Percentiles rank a stretch among this genome's conserved stretches.
Evolutionary conservation across 257 asterid species (phyloP).

Genomic region (Fraxinus pennsylvanica): DNA sequence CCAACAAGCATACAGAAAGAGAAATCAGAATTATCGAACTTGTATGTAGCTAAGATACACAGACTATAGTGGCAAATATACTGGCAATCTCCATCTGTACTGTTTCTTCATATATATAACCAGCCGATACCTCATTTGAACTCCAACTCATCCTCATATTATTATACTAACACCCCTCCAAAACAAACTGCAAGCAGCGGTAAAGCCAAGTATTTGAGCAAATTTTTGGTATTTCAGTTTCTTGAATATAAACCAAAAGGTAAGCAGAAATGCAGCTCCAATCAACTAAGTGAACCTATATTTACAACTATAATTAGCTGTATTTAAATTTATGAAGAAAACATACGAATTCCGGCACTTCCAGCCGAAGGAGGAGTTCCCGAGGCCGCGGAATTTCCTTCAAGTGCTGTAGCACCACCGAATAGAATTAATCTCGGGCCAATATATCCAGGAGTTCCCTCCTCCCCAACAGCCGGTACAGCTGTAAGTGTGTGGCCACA

Average conservation of each 20-base stretch:
- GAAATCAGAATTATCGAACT: slow-evolving; percentile 1
- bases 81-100: slow-evolving; percentile 21
- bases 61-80: slow-evolving; percentile 16
- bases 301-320: slow-evolving; percentile 13
- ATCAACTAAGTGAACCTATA: slow-evolving; percentile 21
- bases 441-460: slow-evolving; percentile 74
- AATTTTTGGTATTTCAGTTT: slow-evolving; percentile 2
- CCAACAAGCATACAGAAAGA: slow-evolving; percentile 19
- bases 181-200: slow-evolving; percentile 19
- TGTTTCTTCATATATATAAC: not conserved
- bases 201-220: slow-evolving; percentile 2
- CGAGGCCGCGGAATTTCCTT: slow-evolving; percentile 84
- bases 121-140: slow-evolving; percentile 7
- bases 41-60: not conserved
- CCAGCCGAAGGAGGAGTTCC: slow-evolving; percentile 97
- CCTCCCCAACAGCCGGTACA: slow-evolving; percentile 95
- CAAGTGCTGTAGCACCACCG: slow-evolving; percentile 97
- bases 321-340: slow-evolving; percentile 10
- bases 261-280: slow-evolving; percentile 10
- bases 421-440: slow-evolving; percentile 88
- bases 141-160: slow-evolving; percentile 15
- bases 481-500: slow-evolving; percentile 97
- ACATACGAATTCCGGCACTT: slow-evolving; percentile 92
- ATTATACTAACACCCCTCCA: slow-evolving; percentile 16
- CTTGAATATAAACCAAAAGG: slow-evolving; percentile 17